Evolutionary conservation across 768 basidiomycete genomes (phyloP).

Genomic region (Leccinellum luteum): DNA sequence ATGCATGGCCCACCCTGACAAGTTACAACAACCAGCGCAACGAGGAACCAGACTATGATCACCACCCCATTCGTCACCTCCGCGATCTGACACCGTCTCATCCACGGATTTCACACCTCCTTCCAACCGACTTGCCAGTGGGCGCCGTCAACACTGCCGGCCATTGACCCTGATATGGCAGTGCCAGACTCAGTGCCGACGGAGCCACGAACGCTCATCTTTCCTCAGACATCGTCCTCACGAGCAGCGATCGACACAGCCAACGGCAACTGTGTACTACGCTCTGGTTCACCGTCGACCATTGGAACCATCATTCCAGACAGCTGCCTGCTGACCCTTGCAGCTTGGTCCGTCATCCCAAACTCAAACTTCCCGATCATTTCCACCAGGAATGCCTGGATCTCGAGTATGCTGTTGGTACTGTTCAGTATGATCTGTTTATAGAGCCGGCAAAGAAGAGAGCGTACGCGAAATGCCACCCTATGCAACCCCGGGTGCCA

Average conservation of each 20-base stretch:
- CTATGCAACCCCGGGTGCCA: slow-evolving; percentile 26
- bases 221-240: neutral
- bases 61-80: slow-evolving; percentile 56
- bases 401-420: neutral
- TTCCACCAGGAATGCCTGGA: slow-evolving; percentile 33
- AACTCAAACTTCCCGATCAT: slow-evolving; percentile 56
- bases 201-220: slow-evolving; percentile 48
- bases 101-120: slow-evolving; percentile 37
- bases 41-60: slow-evolving; percentile 49
- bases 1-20: neutral
- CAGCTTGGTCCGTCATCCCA: slow-evolving; percentile 8
- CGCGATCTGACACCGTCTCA: too few species aligned
- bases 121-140: too few species aligned
- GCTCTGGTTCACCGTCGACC: slow-evolving; percentile 28
- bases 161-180: too few species aligned
- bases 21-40: slow-evolving; percentile 45
- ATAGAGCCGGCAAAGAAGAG: neutral
- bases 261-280: slow-evolving; percentile 31
- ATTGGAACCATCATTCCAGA: slow-evolving; percentile 32
- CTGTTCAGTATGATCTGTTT: neutral
- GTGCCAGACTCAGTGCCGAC: slow-evolving; percentile 29
- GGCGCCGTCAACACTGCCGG: slow-evolving; percentile 13
- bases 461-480: slow-evolving; percentile 2
- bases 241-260: neutral
- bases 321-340: slow-evolving; percentile 25